These are phyloP conservation scores for Chiua virens DNA, from an alignment of 768 basidiomycete genomes.

Conservation along the genomic window DNA sequence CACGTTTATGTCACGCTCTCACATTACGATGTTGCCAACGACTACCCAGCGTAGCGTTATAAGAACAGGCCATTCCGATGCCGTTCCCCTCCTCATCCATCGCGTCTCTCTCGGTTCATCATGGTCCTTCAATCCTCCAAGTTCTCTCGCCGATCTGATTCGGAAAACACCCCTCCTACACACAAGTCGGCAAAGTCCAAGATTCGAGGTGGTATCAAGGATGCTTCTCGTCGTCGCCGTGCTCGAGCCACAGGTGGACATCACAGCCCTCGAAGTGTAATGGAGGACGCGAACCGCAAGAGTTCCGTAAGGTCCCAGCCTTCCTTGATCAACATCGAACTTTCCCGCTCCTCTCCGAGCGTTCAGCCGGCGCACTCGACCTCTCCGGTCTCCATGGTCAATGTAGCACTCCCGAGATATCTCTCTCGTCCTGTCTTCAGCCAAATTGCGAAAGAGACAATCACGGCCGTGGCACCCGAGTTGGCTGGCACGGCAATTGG, in stretches of 20 bases:
- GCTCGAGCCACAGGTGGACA: slow-evolving; percentile 31
- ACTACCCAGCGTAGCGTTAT: slow-evolving; percentile 17
- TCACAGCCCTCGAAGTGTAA: slow-evolving; percentile 33
- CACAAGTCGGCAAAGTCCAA: slow-evolving; percentile 11
- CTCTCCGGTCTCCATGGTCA: slow-evolving; percentile 6
- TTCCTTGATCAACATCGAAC: slow-evolving; percentile 28
- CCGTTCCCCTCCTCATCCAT: background rate
- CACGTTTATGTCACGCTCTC: slow-evolving; percentile 26
- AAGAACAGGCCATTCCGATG: slow-evolving; percentile 18
- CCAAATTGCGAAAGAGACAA: slow-evolving; percentile 9
- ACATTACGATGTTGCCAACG: slow-evolving; percentile 12
- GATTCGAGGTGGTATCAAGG: slow-evolving; percentile 31
- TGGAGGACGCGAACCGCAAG: slow-evolving; percentile 42
- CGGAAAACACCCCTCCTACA: slow-evolving; percentile 37
- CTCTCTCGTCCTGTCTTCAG: slow-evolving; percentile 21
- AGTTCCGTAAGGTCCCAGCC: slow-evolving; percentile 12
- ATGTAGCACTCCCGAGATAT: slow-evolving; percentile 22
- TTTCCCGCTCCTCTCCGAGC: slow-evolving; percentile 23
- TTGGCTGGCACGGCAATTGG: slow-evolving; percentile 19
- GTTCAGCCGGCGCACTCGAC: slow-evolving; percentile 1
- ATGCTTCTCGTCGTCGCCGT: slow-evolving; percentile 41
- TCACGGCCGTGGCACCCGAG: slow-evolving; percentile 27
- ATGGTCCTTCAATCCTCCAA: slow-evolving; percentile 31
- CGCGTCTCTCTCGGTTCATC: background rate
- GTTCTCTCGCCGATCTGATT: slow-evolving; percentile 22